Evolutionary conservation across 495 filamentous ascomycete species (phyloP), one percentile per base, ranked within the genome.

Genomic region (Lentithecium fluviatile): DNA sequence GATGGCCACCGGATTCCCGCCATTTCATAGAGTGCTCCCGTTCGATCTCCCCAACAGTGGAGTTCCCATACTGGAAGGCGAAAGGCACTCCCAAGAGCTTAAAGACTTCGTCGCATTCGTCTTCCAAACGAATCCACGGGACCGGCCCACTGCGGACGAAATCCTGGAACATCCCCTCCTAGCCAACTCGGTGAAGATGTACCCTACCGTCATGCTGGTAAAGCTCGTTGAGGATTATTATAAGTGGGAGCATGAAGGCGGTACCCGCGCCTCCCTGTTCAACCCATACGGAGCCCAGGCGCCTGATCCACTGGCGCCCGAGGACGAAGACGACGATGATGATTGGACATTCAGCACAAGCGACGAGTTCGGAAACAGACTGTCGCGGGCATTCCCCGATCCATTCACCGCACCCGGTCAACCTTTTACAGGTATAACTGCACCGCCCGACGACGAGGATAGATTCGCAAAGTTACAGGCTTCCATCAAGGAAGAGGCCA

Each of bases 321-420:
- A 77, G 54, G 48, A 58, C 15, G 70, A 75, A 17, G 68, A 74
- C n/a, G 77, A 81, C 17, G 78, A 82, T 37, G 87, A 91, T 58
- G 88, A 93, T 64, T 96, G 94, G 90, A 96, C 93, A 66, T 96
- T 96, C 68, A 91, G 88, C 69, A 91, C 88, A 0, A 94, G 90
- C 0, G 86, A 89, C 55, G 88, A 85, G 10, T 95, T 96, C 70
- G 87, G 95, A 67, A 80, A 84, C 56, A 58, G 58, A 13, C 64
- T 72, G 34, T 54, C 55, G 7, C 45, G 42, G 8, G 54, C 58
- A 20, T 58, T 63, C 21, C 6, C 48, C 10, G 64, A 67, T 52
- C 59, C 64, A 15, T 67, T 62, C 49, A 57, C 11, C 25, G 53
- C 32, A 11, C 26, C 48, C 7, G 43, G 34, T 25, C 57, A 40